phyloP scores from a whole-genome alignment of 176 grass and related monocot species.

The Panicum miliaceum region DNA sequence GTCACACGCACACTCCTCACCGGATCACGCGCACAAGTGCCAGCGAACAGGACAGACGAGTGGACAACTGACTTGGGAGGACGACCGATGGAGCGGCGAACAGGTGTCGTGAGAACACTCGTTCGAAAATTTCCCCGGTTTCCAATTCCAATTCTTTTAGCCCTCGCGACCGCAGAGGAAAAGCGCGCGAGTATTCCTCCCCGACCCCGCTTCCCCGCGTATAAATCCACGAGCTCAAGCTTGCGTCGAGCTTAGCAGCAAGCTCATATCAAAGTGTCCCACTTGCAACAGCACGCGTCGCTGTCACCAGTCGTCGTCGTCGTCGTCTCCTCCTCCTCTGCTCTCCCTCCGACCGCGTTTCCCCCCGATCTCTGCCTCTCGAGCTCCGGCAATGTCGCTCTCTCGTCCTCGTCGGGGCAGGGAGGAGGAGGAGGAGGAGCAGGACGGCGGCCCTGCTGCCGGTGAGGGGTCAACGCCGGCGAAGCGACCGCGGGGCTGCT shows the following conservation, averaged over 20 bases:
- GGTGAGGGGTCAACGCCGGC: conserved; percentile 3
- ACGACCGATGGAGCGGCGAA: background rate
- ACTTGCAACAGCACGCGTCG: background rate
- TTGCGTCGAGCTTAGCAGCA: background rate
- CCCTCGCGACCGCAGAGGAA: background rate
- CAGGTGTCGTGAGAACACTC: background rate
- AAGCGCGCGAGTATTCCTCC: conserved; percentile 25
- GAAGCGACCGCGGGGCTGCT: conserved; percentile 35
- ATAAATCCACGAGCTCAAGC: background rate
- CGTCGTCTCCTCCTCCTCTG: background rate
- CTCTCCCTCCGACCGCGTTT: background rate
- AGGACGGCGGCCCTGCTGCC: background rate
- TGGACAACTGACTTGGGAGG: background rate
- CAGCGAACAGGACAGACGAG: background rate
- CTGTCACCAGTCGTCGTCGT: background rate
- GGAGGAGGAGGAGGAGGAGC: conserved; percentile 13
- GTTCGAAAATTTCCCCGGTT: too few species aligned
- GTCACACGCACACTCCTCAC: background rate
- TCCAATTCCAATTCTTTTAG: rapidly evolving
- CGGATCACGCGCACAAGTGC: background rate
- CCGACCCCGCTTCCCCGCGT: background rate
- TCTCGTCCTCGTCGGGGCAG: conserved; percentile 22
- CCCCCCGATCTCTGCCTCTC: background rate
- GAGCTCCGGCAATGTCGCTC: conserved; percentile 25
- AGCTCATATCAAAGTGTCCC: background rate